Base-by-base conservation (phyloP, 192 early-diverging fungal species). In the Backusella australiensis region DNA sequence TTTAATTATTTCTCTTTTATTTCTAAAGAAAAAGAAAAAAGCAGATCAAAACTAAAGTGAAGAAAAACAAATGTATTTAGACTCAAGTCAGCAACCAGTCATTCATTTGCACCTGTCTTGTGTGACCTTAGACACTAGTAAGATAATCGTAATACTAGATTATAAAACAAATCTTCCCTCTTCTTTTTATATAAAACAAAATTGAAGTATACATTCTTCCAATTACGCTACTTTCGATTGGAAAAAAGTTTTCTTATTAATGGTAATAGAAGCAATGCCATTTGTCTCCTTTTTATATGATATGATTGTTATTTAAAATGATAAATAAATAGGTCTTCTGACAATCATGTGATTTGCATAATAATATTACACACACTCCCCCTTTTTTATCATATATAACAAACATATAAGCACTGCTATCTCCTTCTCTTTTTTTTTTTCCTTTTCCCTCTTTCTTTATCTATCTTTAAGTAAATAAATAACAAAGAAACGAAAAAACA, bases 61-160 rank as follows among this genome's bases (percentile, higher is more conserved):
- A 63, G 26, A 63, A 63, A 63, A 63, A 63, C 56, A 12, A 29
- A 0, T 63, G 3, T 26, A 63, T 63, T 63, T 29, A 59, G 23
- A 63, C 56, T 26, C 56, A 63, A 63, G 56, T 63, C 56, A 63
- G 56, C 56, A 63, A 26, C 56, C 21, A 63, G 56, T 63, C 56
- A 63, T 63, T 63, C 56, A 63, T 5, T 63, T 63, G 49, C 56
- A 29, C 56, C 26, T 63, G 56, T 12, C 23, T 14, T 63, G 56
- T 63, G 23, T 8, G 23, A 63, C 56, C 12, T 63, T 29, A 29
- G 9, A 14, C 6, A 53, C 56, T 12, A 29, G 23, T 29, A 29
- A 29, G 12, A 63, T 23, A 3, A 63, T 29, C 6, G 3, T 23
- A 23, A 3, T 11, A 39, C 11, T 39, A 39, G 11, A 39, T 12